Base-by-base conservation (phyloP, 2,329 filamentous ascomycete species). In the Paecilomyces formosus region DNA sequence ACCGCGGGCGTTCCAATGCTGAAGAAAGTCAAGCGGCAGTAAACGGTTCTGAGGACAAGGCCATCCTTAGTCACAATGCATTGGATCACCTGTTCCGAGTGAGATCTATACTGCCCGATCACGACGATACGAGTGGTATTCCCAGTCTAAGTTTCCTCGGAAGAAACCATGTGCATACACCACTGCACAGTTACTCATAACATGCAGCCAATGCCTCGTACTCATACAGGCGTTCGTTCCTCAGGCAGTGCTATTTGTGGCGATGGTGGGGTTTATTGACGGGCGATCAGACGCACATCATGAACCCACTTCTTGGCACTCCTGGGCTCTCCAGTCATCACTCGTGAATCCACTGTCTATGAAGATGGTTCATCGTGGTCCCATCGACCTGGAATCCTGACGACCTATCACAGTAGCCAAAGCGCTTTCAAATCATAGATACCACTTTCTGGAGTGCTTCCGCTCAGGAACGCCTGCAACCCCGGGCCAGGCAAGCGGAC, bases 211-310 rank as follows among this genome's bases (percentile, higher is more conserved):
- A 22, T 52, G 21, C 45, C 45, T 18, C 15, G 45, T 52, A 52
- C 15, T 52, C 9, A 18, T 26, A 26, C 50, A 52, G 21, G 12
- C 22, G 11, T 55, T 18, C 33, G 21, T 31, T 30, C 18, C 28
- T 55, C 53, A 21, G 21, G 28, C 22, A 21, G 28, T 31, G 28
- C 18, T 22, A 33, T 39, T 31, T 55, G 22, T 28, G 28, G 22
- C 53, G 33, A 21, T 30, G 8, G 12, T 55, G 53, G 53, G 18
- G 28, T 55, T 55, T 39, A 55, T 55, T 31, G 58, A 55, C 30
- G 30, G 39, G 55, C 56, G 62, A 60, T 60, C 59, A 58, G 59
- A 64, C 64, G 65, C 65, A 66, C 63, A 67, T 66, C 65, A 67
- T 65, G 22, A 52, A 52, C 50, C 50, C 26, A 24, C 22, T 22